Conservation (phyloP, 257 asterid species). For the Anisodus acutangulus region DNA sequence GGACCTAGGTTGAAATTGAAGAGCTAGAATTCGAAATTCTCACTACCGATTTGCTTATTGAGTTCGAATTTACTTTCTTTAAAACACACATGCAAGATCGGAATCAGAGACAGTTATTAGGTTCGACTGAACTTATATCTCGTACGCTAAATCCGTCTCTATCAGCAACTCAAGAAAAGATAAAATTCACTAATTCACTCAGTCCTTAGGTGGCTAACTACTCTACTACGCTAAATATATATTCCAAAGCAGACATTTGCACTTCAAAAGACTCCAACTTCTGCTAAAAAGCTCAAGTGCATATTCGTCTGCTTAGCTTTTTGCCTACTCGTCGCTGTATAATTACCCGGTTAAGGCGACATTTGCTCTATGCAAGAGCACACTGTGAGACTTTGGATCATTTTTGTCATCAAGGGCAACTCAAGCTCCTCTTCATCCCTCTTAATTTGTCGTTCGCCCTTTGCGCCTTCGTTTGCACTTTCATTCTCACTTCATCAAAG, state of each 20-base stretch:
- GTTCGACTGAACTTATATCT: not conserved
- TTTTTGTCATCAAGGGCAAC: conserved; percentile 41
- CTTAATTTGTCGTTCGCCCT: conserved; percentile 47
- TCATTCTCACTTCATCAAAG: conserved; percentile 49
- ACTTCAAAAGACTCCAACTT: not conserved
- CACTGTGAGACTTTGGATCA: not conserved
- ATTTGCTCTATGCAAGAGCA: not conserved
- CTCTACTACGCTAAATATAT: not conserved
- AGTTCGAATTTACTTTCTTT: not conserved
- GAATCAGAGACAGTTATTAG: not conserved
- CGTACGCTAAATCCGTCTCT: not conserved
- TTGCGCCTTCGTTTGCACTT: conserved; percentile 44
- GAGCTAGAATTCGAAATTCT: not conserved
- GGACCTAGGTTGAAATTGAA: too few relatives aligned
- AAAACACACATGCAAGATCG: not conserved
- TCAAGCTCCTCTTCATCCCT: conserved; percentile 54
- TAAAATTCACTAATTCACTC: not conserved
- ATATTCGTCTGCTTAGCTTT: not conserved
- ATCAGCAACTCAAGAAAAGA: not conserved
- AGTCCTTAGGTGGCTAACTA: not conserved
- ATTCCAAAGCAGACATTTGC: not conserved
- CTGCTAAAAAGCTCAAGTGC: not conserved
- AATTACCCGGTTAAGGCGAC: not conserved
- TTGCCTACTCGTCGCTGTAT: not conserved
- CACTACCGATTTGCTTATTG: not conserved